phyloP scores from a whole-genome alignment of 768 basidiomycete genomes.

The Collybia mongolica region DNA sequence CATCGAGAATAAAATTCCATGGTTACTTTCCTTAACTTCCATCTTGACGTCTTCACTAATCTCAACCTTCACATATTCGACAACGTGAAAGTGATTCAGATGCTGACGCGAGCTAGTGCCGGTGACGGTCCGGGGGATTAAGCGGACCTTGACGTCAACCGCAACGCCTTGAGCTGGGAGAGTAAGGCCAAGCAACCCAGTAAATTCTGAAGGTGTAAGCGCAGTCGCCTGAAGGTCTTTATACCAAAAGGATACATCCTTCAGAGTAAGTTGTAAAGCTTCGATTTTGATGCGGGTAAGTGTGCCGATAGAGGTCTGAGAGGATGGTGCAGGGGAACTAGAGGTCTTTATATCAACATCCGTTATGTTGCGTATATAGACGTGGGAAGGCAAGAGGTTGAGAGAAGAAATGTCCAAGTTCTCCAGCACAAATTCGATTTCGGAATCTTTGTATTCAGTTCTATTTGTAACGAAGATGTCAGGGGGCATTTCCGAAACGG shows the following conservation, averaged over 20 bases:
- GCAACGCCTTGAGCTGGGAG: conserved; percentile 70
- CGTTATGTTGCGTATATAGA: conserved; percentile 72
- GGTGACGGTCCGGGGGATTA: conserved; percentile 50
- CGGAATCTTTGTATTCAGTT: conserved; percentile 67
- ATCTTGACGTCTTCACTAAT: conserved; percentile 58
- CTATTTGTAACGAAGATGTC: conserved; percentile 27
- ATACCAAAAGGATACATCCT: conserved; percentile 75
- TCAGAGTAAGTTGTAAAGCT: conserved; percentile 60
- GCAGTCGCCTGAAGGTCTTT: conserved; percentile 53
- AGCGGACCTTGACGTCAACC: conserved; percentile 62
- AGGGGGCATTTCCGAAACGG: neutral
- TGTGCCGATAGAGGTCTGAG: conserved; percentile 54
- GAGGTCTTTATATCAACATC: conserved; percentile 45
- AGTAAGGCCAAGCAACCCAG: conserved; percentile 58
- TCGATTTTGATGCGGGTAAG: conserved; percentile 66
- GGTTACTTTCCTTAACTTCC: conserved; percentile 59
- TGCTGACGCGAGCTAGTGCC: conserved; percentile 40
- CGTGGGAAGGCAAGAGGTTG: conserved; percentile 65
- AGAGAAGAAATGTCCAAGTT: conserved; percentile 70
- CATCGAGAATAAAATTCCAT: conserved; percentile 55
- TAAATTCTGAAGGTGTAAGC: conserved; percentile 55
- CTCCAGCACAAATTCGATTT: conserved; percentile 74
- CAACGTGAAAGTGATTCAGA: conserved; percentile 49
- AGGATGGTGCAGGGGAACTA: conserved; percentile 29
- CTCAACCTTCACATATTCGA: conserved; percentile 54